Percentiles rank a stretch among this genome's conserved stretches.
These are phyloP conservation scores for Teratosphaeriaceae sp. DNA, from an alignment of 2,329 filamentous ascomycete genomes.

Conservation along the genomic window DNA sequence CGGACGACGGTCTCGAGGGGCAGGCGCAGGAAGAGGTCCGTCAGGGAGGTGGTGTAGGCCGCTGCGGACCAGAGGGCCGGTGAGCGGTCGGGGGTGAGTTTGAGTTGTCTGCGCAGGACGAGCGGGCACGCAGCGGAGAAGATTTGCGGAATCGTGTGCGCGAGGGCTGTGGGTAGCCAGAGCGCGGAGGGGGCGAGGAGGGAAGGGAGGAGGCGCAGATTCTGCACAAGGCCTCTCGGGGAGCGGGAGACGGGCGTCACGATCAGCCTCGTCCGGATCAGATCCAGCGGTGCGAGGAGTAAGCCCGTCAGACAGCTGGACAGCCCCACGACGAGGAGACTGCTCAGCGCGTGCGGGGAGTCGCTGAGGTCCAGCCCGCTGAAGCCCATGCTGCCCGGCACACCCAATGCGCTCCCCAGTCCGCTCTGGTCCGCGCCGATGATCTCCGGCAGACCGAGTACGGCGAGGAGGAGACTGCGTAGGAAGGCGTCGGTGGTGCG, in stretches of 20 bases:
- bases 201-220: slow-evolving; percentile 71
- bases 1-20: slow-evolving; percentile 89
- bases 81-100: slow-evolving; percentile 73
- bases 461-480: slow-evolving; percentile 78
- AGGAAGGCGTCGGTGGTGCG: slow-evolving; percentile 90
- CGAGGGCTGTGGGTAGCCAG: slow-evolving; percentile 74
- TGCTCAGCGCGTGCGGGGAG: slow-evolving; percentile 74
- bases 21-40: slow-evolving; percentile 78
- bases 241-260: slow-evolving; percentile 65
- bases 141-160: slow-evolving; percentile 79
- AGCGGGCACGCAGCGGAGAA: slow-evolving; percentile 78
- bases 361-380: slow-evolving; percentile 69
- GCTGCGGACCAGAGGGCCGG: slow-evolving; percentile 75
- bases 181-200: slow-evolving; percentile 57
- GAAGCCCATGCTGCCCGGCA: slow-evolving; percentile 27
- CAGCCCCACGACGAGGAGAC: slow-evolving; percentile 64
- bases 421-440: slow-evolving; percentile 70
- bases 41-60: slow-evolving; percentile 72
- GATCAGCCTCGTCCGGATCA: slow-evolving; percentile 80
- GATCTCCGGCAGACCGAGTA: slow-evolving; percentile 83
- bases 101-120: slow-evolving; percentile 74
- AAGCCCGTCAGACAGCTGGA: slow-evolving; percentile 67
- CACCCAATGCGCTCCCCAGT: slow-evolving; percentile 47
- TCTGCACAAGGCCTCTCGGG: slow-evolving; percentile 70
- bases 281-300: slow-evolving; percentile 77